Evolutionary conservation across 257 asterid genomes (phyloP).

Genomic region (Solanum stenotomum): DNA sequence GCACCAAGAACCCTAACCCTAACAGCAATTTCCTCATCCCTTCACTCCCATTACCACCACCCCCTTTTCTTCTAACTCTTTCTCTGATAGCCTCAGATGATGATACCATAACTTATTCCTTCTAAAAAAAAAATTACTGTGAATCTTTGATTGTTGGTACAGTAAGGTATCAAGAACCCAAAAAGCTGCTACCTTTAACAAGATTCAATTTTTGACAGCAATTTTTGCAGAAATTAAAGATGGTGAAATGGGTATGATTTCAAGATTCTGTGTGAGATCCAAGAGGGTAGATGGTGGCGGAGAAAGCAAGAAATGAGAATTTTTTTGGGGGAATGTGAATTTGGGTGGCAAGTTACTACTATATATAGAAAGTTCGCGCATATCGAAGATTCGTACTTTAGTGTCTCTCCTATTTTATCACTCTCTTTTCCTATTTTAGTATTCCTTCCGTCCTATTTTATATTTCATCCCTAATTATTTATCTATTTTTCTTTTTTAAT

Average conservation of each 20-base stretch:
- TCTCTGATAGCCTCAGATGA: constrained; percentile 7
- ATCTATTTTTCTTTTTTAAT: too few species aligned
- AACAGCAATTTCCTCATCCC: constrained; percentile 50
- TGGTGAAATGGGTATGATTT: neutral
- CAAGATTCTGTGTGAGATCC: constrained; percentile 1
- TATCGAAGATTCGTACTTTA: neutral
- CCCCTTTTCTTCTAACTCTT: constrained; percentile 7
- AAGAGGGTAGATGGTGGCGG: neutral
- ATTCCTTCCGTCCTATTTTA: too few species aligned
- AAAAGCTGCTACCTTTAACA: neutral
- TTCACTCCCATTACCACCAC: neutral
- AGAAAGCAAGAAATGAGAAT: neutral
- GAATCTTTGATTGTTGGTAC: neutral
- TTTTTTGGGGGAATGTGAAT: neutral
- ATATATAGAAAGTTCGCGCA: neutral
- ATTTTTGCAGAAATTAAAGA: neutral
- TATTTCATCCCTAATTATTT: too few species aligned
- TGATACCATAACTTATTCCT: neutral
- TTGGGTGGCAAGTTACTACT: neutral
- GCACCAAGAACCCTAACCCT: constrained; percentile 82
- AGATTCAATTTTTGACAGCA: neutral
- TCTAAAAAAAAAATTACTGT: neutral
- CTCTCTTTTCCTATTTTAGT: too few species aligned
- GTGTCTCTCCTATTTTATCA: neutral
- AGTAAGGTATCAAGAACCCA: neutral